These are phyloP conservation scores for Anthracocystis panici-leucophaei DNA, from an alignment of 1,284 basidiomycete genomes.

Conservation along the genomic window DNA sequence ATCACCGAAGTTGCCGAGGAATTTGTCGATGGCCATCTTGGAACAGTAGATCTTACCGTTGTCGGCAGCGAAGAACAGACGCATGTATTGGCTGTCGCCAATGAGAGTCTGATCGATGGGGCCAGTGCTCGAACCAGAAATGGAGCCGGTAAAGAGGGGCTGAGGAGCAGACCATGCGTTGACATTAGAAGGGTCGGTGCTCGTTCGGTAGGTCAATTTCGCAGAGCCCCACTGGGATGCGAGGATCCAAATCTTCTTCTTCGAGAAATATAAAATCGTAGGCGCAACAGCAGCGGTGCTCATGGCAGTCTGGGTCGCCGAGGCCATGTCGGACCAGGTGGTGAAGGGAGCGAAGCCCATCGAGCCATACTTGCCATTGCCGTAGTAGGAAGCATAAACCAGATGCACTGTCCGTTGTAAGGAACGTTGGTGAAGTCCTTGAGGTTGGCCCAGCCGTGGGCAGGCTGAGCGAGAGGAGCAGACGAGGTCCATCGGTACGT, in stretches of 20 bases:
- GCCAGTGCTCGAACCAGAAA: conserved; percentile 12
- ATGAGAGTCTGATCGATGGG: conserved; percentile 41
- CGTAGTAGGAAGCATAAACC: conserved; percentile 28
- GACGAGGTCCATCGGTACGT: conserved; percentile 31
- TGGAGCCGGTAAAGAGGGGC: conserved; percentile 20
- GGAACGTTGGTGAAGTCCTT: conserved; percentile 46
- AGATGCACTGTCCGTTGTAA: conserved; percentile 39
- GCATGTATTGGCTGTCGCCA: conserved; percentile 26
- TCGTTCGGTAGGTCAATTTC: conserved; percentile 21
- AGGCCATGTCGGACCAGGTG: conserved; percentile 29
- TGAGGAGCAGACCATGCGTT: conserved; percentile 29
- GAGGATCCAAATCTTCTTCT: conserved; percentile 23
- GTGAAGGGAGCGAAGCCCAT: conserved; percentile 39
- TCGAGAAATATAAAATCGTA: conserved; percentile 29
- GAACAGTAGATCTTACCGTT: conserved; percentile 43
- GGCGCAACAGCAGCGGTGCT: conserved; percentile 21
- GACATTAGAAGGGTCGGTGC: conserved; percentile 23
- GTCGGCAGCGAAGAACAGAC: conserved; percentile 35
- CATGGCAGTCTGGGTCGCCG: conserved; percentile 27
- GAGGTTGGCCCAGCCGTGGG: conserved; percentile 20
- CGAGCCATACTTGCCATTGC: conserved; percentile 30
- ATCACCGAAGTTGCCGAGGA: conserved; percentile 26
- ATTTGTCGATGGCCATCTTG: conserved; percentile 28
- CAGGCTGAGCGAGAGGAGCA: conserved; percentile 29
- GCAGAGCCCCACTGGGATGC: conserved; percentile 26